Conservation (phyloP, 306 rosid species). For the Ammopiptanthus mongolicus region DNA sequence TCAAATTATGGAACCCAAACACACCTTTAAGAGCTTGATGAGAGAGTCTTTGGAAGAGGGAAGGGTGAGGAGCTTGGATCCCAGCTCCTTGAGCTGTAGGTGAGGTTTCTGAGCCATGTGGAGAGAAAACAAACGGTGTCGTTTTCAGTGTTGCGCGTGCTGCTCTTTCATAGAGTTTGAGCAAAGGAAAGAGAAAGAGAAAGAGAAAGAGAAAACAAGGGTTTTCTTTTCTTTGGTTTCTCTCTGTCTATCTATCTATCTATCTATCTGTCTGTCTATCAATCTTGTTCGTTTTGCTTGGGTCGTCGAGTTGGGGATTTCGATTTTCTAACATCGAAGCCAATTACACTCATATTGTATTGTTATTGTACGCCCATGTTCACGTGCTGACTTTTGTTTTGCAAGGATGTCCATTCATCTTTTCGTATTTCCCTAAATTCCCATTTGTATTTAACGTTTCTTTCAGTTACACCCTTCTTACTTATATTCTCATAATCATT, state of each 20-base stretch:
- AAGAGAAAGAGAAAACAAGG: neutral
- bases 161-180: constrained; percentile 32
- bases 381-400: constrained; percentile 31
- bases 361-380: constrained; percentile 24
- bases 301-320: neutral
- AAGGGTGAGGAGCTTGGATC: constrained; percentile 73
- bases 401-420: neutral
- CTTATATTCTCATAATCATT: neutral
- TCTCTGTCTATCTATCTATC: neutral
- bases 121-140: constrained; percentile 30
- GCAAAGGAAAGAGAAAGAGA: neutral
- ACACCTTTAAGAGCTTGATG: constrained; percentile 65
- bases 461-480: constrained; percentile 13
- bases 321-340: constrained; percentile 44
- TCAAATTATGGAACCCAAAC: neutral
- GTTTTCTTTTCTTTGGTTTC: neutral
- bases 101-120: constrained; percentile 64
- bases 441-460: neutral
- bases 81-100: constrained; percentile 83
- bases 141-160: constrained; percentile 26
- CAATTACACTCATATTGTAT: constrained; percentile 33
- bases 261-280: neutral
- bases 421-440: neutral
- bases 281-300: neutral
- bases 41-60: constrained; percentile 62